phyloP scores from a whole-genome alignment of 192 early-diverging fungal genomes.

The Coemansia sp. region DNA sequence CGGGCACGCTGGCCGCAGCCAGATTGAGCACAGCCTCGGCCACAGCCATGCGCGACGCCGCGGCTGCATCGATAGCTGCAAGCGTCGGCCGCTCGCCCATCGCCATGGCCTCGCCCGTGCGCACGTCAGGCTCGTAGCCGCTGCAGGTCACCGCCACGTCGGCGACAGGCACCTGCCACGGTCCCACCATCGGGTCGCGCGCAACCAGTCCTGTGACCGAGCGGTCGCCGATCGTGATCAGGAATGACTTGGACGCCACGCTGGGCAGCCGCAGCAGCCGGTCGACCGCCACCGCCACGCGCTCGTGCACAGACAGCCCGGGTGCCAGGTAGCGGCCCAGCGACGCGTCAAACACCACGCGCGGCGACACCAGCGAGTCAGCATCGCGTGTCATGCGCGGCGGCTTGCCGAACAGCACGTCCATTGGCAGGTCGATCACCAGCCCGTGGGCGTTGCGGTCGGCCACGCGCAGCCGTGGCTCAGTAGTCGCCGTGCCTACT shows the following conservation, averaged over 20 bases:
- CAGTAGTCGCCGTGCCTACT: constrained; percentile 84
- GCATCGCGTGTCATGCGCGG: constrained; percentile 90
- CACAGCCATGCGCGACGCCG: constrained; percentile 96
- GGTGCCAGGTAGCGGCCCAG: constrained; percentile 62
- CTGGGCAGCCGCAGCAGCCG: constrained; percentile 84
- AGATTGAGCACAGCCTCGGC: constrained; percentile 92
- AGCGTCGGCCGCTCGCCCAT: constrained; percentile 94
- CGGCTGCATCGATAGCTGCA: constrained; percentile 80
- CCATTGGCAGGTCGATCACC: constrained; percentile 96
- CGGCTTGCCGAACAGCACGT: constrained; percentile 92
- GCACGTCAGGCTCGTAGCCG: constrained; percentile 58
- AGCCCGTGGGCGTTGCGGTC: constrained; percentile 63
- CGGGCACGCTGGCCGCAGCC: constrained; percentile 78
- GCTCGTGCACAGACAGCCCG: constrained; percentile 24
- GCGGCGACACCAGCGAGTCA: constrained; percentile 55
- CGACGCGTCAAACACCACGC: constrained; percentile 60
- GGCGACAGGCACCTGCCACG: constrained; percentile 98
- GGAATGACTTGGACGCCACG: constrained; percentile 92
- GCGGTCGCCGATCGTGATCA: constrained; percentile 98
- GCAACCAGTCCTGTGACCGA: constrained; percentile 92
- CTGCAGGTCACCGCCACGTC: constrained; percentile 91
- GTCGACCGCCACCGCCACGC: constrained; percentile 64
- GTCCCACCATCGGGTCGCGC: constrained; percentile 97
- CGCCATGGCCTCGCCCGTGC: constrained; percentile 94
- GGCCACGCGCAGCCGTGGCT: constrained; percentile 75